These are phyloP conservation scores for Paxillus ammoniavirescens DNA, from an alignment of 768 basidiomycete genomes.

Conservation along the genomic window DNA sequence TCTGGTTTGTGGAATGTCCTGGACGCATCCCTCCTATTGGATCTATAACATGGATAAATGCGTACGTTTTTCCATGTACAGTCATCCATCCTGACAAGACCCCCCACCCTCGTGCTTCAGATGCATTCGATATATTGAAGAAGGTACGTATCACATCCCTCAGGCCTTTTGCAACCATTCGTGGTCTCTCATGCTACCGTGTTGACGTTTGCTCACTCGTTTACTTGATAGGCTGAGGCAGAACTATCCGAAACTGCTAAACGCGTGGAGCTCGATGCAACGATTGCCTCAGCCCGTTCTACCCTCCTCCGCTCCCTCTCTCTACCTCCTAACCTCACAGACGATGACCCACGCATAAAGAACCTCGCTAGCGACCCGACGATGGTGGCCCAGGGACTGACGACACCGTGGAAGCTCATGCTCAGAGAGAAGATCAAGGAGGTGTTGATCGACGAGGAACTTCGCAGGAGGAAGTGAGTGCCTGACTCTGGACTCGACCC, in stretches of 20 bases:
- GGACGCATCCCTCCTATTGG: not conserved
- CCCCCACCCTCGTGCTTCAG: conserved; percentile 80
- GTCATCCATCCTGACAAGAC: conserved; percentile 99
- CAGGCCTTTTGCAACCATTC: not conserved
- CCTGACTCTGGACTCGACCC: not conserved
- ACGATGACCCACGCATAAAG: conserved; percentile 58
- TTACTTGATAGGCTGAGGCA: conserved; percentile 64
- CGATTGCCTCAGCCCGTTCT: conserved; percentile 71
- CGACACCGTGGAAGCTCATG: conserved; percentile 65
- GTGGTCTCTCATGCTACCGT: not conserved
- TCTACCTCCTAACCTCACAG: conserved; percentile 58
- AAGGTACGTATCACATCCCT: conserved; percentile 51
- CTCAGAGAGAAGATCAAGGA: conserved; percentile 77
- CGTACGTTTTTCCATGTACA: conserved; percentile 48
- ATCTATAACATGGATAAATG: conserved; percentile 5
- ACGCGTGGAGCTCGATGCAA: conserved; percentile 78
- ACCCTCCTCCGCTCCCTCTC: conserved; percentile 61
- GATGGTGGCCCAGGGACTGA: conserved; percentile 26
- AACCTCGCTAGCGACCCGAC: conserved; percentile 39
- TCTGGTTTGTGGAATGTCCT: not conserved
- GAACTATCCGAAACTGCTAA: conserved; percentile 78
- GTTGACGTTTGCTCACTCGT: not conserved
- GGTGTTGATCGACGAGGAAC: conserved; percentile 86
- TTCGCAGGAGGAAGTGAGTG: conserved; percentile 77
- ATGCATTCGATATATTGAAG: conserved; percentile 92